A percentile compares a stretch with the other conserved stretches of the same genome.
These are phyloP conservation scores for Coelastrella sp. DNA, from an alignment of 139 green algal species.

Conservation along the genomic window DNA sequence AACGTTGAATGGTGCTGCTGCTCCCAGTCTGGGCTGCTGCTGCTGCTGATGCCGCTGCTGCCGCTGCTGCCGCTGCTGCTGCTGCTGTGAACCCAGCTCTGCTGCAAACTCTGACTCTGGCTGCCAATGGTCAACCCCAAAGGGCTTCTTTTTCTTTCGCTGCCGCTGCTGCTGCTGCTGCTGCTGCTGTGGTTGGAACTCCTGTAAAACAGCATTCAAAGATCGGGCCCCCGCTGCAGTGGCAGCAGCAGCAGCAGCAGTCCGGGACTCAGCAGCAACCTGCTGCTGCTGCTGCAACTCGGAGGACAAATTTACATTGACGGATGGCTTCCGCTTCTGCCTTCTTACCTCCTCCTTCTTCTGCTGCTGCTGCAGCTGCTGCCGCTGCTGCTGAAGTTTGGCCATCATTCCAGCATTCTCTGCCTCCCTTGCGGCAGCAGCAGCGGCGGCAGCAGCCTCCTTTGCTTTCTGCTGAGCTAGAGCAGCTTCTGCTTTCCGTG, in stretches of 20 bases:
- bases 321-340: background rate
- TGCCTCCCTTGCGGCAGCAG: no score
- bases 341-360: background rate
- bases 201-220: no score
- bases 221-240: background rate
- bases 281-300: background rate
- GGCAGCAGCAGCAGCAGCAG: background rate
- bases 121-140: background rate
- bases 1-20: background rate
- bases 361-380: constrained; percentile 5
- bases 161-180: constrained; percentile 3
- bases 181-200: background rate
- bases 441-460: no score
- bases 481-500: no score
- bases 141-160: background rate
- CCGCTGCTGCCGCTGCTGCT: background rate
- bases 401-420: no score
- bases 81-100: background rate
- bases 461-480: no score
- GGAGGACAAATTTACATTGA: background rate
- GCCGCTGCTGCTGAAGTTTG: no score
- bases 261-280: background rate
- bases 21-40: background rate
- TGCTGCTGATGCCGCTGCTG: constrained; percentile 21
- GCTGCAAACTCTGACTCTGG: background rate